These are phyloP conservation scores for Heritiera littoralis DNA, from an alignment of 345 rosid genomes.

Conservation along the genomic window DNA sequence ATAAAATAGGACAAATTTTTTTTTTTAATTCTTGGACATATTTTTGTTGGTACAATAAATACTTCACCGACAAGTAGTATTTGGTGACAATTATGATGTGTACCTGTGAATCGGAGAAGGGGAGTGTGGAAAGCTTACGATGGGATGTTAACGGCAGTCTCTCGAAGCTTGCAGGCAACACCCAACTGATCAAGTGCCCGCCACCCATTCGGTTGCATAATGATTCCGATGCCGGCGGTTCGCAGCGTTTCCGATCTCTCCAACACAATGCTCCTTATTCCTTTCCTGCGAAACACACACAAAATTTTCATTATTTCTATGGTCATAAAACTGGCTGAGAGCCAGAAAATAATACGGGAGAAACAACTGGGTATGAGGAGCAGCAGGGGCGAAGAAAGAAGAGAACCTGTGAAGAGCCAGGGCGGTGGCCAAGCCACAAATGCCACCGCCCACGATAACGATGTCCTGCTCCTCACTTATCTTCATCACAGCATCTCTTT, in stretches of 20 bases:
- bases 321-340: no score
- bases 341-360: not conserved
- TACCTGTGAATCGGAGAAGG: not conserved
- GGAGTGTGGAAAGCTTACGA: not conserved
- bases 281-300: slow-evolving; percentile 45
- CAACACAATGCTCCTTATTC: slow-evolving; percentile 49
- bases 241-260: slow-evolving; percentile 51
- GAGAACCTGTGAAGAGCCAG: slow-evolving; percentile 62
- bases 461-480: slow-evolving; percentile 38
- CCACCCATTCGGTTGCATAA: slow-evolving; percentile 61
- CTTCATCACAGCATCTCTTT: not conserved
- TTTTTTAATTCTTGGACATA: no score
- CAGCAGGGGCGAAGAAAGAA: not conserved
- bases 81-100: no score
- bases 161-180: slow-evolving; percentile 46
- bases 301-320: not conserved
- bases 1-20: no score
- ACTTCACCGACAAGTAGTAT: no score
- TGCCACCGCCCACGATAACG: slow-evolving; percentile 60
- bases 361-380: not conserved
- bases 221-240: slow-evolving; percentile 50
- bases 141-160: slow-evolving; percentile 27
- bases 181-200: slow-evolving; percentile 61
- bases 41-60: no score
- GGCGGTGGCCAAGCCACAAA: slow-evolving; percentile 63